Evolutionary conservation across 495 filamentous ascomycete species (phyloP), one percentile per base, ranked within the genome.

Genomic region (Clavariopsis aquatica): DNA sequence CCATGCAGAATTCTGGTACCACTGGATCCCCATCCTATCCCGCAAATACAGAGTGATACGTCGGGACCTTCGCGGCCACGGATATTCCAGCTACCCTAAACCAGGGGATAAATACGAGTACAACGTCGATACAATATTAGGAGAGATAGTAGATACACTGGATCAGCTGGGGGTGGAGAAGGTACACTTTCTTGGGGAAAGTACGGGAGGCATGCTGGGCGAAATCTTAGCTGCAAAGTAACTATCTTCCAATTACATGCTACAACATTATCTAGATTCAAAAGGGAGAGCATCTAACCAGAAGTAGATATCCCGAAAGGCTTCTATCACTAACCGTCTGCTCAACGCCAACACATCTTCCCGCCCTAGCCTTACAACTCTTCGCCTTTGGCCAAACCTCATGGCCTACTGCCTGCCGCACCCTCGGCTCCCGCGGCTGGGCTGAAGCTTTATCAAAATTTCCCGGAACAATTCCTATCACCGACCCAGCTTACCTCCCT

Each of bases 321-420:
- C 53, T 72, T 8, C 62, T 38, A 26, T 66, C 62, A 2, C 45
- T 72, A 15, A 69, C 66, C 2, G 46, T 72, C 17, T 69, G 66
- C 55, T 69, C 69, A 24, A 62, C 69, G 23, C 69, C 69, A 31
- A 65, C 66, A 8, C 55, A 69, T 27, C 66, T 72, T 12, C 69
- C 69, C 5, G n/a, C 31, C 9, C 26, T 62, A 10, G 66, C 66
- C 1, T 63, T 65, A 38, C 36, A 69, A 45, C 27, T 72, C 10
- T 66, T 72, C 52, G 69, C 69, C 2, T 69, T 72, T 29, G 57
- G 60, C 51, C 8, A 62, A 1, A 20, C 28, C 13, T 49, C 52
- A 53, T 72, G 69, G 69, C 69, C 69, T 8, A 64, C 41, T 6
- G 69, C 69, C 1, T 72, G 69, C 51, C 61, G 69, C 8, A 56